phyloP scores from a whole-genome alignment of 352 stramenopile species.

The Globisporangium nunn region DNA sequence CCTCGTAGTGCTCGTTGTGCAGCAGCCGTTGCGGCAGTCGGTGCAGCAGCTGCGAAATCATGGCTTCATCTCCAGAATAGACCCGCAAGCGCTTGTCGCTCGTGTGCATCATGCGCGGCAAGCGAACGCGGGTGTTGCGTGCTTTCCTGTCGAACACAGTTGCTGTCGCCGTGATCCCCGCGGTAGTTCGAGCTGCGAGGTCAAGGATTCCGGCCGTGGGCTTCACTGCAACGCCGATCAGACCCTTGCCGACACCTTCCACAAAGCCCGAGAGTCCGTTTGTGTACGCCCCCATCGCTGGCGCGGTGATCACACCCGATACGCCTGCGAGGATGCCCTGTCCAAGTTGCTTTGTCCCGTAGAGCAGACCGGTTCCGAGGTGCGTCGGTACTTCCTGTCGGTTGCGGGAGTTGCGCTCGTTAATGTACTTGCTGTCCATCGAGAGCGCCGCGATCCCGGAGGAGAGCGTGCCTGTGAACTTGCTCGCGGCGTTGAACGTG shows the following conservation, averaged over 20 bases:
- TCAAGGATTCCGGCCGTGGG: constrained; percentile 83
- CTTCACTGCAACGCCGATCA: constrained; percentile 87
- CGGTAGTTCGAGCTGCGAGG: constrained; percentile 64
- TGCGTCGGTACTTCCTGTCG: constrained; percentile 81
- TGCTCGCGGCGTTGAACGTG: constrained; percentile 91
- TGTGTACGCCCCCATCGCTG: constrained; percentile 84
- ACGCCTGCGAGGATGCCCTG: constrained; percentile 87
- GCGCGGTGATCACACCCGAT: constrained; percentile 88
- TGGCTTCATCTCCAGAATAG: constrained; percentile 65
- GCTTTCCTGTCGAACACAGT: constrained; percentile 78
- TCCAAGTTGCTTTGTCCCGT: constrained; percentile 88
- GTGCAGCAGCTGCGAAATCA: constrained; percentile 56
- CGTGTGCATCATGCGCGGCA: constrained; percentile 76
- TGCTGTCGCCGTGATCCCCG: constrained; percentile 79
- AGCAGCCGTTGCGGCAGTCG: constrained; percentile 47
- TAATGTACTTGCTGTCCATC: constrained; percentile 87
- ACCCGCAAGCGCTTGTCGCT: constrained; percentile 72
- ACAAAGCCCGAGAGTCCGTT: constrained; percentile 87
- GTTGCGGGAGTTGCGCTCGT: constrained; percentile 65
- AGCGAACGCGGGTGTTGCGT: constrained; percentile 44
- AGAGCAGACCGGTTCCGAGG: constrained; percentile 74
- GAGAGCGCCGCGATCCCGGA: constrained; percentile 87
- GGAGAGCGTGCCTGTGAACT: constrained; percentile 90
- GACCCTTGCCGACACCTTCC: constrained; percentile 80
- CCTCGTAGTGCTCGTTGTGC: constrained; percentile 73